These are phyloP conservation scores for Neurospora intermedia DNA, from an alignment of 495 filamentous ascomycete species.

Conservation along the genomic window DNA sequence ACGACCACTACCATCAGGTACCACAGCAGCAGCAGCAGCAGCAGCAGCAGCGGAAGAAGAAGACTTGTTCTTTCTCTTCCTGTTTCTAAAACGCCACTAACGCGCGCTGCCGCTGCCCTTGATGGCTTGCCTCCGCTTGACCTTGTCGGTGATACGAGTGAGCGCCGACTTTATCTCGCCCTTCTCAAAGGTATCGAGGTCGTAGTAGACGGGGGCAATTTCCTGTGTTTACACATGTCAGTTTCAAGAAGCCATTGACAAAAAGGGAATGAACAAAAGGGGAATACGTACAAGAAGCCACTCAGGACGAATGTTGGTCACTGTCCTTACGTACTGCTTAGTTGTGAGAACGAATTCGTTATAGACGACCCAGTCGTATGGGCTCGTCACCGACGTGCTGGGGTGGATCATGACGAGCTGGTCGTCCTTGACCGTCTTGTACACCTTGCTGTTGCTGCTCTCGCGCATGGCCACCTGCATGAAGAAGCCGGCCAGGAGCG, in stretches of 20 bases:
- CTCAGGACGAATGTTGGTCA: conserved; percentile 57
- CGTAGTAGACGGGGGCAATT: conserved; percentile 87
- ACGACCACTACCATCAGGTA: not conserved
- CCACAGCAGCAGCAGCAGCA: not conserved
- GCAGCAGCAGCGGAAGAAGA: not conserved
- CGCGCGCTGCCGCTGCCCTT: conserved; percentile 27
- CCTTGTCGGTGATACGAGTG: conserved; percentile 60
- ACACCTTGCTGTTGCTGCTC: conserved; percentile 60
- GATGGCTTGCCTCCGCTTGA: conserved; percentile 61
- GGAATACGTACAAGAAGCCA: conserved; percentile 74
- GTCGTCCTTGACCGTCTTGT: conserved; percentile 92
- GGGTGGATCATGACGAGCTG: conserved; percentile 85
- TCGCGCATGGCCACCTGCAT: conserved; percentile 99
- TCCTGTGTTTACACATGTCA: conserved; percentile 37
- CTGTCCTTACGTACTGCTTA: conserved; percentile 78
- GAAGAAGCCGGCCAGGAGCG: conserved; percentile 94
- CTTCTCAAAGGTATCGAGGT: conserved; percentile 71
- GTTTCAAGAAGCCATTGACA: not conserved
- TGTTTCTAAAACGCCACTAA: not conserved
- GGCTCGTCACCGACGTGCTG: conserved; percentile 70
- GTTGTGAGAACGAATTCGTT: conserved; percentile 97
- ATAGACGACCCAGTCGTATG: conserved; percentile 95
- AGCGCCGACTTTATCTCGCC: conserved; percentile 75
- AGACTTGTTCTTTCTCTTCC: not conserved
- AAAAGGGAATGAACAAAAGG: not conserved